phyloP scores from a whole-genome alignment of 371 early-diverging fungal species.

The Saksenaea vasiformis region DNA sequence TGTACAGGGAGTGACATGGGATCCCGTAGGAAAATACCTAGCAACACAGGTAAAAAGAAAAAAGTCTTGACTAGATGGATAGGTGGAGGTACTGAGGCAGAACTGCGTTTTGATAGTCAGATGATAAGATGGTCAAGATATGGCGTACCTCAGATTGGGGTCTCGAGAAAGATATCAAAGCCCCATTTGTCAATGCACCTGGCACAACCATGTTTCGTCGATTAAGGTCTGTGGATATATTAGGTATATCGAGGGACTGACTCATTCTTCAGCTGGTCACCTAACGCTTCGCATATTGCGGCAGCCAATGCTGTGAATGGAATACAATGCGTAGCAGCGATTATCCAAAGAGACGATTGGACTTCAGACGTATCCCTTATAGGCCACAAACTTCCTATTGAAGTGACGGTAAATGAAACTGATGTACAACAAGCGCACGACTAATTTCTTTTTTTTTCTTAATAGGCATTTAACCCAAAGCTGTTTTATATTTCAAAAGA shows the following conservation, averaged over 20 bases:
- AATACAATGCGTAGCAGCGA: conserved; percentile 78
- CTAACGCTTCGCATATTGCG: conserved; percentile 89
- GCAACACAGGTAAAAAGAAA: conserved; percentile 77
- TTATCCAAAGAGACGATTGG: conserved; percentile 83
- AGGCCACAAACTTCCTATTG: conserved; percentile 90
- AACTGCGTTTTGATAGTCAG: conserved; percentile 58
- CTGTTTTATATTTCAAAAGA: conserved; percentile 59
- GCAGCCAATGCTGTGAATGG: conserved; percentile 91
- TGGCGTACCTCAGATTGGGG: conserved; percentile 91
- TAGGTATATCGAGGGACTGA: neutral
- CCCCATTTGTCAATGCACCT: conserved; percentile 76
- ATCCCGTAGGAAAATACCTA: conserved; percentile 92
- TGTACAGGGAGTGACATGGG: conserved; percentile 97
- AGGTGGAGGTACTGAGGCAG: neutral
- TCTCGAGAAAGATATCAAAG: conserved; percentile 69
- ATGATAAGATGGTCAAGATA: conserved; percentile 88
- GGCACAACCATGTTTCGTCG: conserved; percentile 90
- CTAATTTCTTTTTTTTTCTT: conserved; percentile 8
- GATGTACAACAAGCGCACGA: neutral
- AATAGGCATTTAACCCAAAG: conserved; percentile 74
- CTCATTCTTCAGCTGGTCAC: conserved; percentile 78
- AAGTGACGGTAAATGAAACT: conserved; percentile 74
- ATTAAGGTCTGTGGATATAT: conserved; percentile 55
- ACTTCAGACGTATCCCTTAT: conserved; percentile 79
- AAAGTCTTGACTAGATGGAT: neutral